Percentiles rank a stretch among this genome's conserved stretches.
These are phyloP conservation scores for Marasmius fiardii DNA, from an alignment of 1,284 basidiomycete species.

Conservation along the genomic window DNA sequence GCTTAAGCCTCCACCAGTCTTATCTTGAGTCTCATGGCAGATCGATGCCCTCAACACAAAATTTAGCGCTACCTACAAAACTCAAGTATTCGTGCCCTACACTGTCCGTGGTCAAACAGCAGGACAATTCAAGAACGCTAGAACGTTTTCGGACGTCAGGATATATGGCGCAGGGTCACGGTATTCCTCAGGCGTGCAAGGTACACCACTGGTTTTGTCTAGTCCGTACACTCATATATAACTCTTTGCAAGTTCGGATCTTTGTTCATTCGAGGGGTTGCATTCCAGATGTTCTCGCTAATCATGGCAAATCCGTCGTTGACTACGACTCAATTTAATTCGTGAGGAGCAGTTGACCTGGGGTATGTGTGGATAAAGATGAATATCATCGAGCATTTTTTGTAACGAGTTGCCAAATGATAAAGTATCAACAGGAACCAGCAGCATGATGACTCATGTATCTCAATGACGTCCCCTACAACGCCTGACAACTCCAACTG, in stretches of 20 bases:
- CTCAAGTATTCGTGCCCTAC: slow-evolving; percentile 42
- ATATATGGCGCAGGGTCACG: slow-evolving; percentile 51
- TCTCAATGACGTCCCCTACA: not conserved
- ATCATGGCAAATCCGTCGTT: slow-evolving; percentile 20
- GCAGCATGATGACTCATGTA: too few species aligned
- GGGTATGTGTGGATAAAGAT: not conserved
- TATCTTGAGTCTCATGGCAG: slow-evolving; percentile 20
- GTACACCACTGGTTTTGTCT: slow-evolving; percentile 17
- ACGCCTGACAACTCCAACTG: slow-evolving; percentile 7
- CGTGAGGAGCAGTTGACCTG: too few species aligned
- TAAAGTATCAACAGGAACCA: too few species aligned
- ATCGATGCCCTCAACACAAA: slow-evolving; percentile 40
- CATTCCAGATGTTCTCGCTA: slow-evolving; percentile 27
- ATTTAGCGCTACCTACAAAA: slow-evolving; percentile 33
- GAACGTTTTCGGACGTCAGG: slow-evolving; percentile 57
- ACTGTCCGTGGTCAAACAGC: slow-evolving; percentile 47
- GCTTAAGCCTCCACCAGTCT: too few species aligned
- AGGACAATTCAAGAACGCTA: slow-evolving; percentile 58
- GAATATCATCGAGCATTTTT: slow-evolving; percentile 1
- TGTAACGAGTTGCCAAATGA: not conserved
- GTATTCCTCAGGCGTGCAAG: slow-evolving; percentile 50
- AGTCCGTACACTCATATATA: not conserved
- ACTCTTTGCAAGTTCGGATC: slow-evolving; percentile 11
- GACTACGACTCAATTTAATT: not conserved
- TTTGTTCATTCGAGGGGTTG: slow-evolving; percentile 24